Conservation (phyloP, 2,329 filamentous ascomycete genomes). For the Geosmithia morbida region DNA sequence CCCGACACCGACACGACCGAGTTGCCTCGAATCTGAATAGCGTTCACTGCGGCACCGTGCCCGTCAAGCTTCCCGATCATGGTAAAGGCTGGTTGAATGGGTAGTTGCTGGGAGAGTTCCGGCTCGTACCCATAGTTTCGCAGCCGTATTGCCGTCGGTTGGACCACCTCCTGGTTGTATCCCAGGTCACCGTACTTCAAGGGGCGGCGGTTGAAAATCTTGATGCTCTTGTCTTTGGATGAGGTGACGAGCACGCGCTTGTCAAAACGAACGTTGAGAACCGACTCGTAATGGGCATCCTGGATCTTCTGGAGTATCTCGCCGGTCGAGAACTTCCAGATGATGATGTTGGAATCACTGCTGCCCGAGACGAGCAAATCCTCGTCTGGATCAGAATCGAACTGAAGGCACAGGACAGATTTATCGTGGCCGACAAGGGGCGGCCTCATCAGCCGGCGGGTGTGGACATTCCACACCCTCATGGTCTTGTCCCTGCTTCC, state of each 20-base stretch:
- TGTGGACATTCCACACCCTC: slow-evolving; percentile 80
- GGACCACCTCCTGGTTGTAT: slow-evolving; percentile 29
- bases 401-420: slow-evolving; percentile 89
- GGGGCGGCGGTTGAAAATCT: slow-evolving; percentile 75
- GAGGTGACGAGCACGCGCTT: slow-evolving; percentile 86
- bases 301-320: slow-evolving; percentile 62
- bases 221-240: slow-evolving; percentile 94
- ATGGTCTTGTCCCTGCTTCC: slow-evolving; percentile 82
- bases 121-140: slow-evolving; percentile 40
- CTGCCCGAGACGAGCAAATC: slow-evolving; percentile 93
- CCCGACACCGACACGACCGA: slow-evolving; percentile 92
- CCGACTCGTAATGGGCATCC: slow-evolving; percentile 74
- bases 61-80: slow-evolving; percentile 70
- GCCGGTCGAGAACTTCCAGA: slow-evolving; percentile 91
- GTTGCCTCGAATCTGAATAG: slow-evolving; percentile 74
- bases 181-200: slow-evolving; percentile 47
- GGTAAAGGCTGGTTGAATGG: slow-evolving; percentile 50
- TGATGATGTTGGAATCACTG: slow-evolving; percentile 77
- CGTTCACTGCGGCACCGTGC: slow-evolving; percentile 86
- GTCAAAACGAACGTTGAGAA: slow-evolving; percentile 87
- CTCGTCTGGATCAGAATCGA: slow-evolving; percentile 75
- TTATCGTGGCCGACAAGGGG: slow-evolving; percentile 66
- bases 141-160: slow-evolving; percentile 33
- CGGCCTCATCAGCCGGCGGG: slow-evolving; percentile 57
- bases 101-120: slow-evolving; percentile 28